Evolutionary conservation across 176 grass and related monocot species (phyloP).

Genomic region (Bromus sterilis): DNA sequence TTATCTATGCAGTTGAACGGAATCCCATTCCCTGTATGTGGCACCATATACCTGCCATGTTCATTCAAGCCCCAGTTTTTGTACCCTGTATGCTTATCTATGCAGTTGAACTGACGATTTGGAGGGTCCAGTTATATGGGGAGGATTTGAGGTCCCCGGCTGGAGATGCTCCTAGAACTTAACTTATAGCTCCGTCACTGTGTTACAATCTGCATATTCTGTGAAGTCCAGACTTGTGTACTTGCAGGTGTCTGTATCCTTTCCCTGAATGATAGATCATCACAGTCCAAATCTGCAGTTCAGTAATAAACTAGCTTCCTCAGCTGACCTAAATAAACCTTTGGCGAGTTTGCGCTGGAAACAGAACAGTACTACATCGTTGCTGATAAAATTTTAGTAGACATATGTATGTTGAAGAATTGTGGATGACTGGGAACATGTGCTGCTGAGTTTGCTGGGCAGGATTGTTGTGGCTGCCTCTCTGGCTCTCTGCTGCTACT

Average conservation of each 20-base stretch:
- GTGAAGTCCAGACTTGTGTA: not conserved
- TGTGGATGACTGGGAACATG: not conserved
- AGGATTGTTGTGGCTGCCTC: not conserved
- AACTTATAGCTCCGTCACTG: not conserved
- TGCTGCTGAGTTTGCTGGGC: not conserved
- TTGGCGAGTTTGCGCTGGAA: not conserved
- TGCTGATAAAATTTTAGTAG: not conserved
- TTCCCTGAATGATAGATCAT: not conserved
- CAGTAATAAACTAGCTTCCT: not conserved
- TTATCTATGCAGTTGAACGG: not conserved
- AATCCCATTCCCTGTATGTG: not conserved
- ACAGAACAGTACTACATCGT: not conserved
- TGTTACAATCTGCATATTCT: not conserved
- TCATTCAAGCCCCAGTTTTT: not conserved
- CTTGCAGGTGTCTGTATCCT: not conserved
- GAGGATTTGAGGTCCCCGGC: too few species aligned
- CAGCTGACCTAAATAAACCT: not conserved
- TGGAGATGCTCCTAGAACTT: too few species aligned
- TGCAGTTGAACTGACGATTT: too few species aligned
- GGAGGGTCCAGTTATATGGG: too few species aligned
- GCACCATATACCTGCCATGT: not conserved
- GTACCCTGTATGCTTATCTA: too few species aligned
- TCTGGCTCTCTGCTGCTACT: not conserved
- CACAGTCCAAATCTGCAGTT: not conserved
- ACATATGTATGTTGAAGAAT: not conserved